These are phyloP conservation scores for Xylariaceae sp. DNA, from an alignment of 2,329 filamentous ascomycete species.

Conservation along the genomic window DNA sequence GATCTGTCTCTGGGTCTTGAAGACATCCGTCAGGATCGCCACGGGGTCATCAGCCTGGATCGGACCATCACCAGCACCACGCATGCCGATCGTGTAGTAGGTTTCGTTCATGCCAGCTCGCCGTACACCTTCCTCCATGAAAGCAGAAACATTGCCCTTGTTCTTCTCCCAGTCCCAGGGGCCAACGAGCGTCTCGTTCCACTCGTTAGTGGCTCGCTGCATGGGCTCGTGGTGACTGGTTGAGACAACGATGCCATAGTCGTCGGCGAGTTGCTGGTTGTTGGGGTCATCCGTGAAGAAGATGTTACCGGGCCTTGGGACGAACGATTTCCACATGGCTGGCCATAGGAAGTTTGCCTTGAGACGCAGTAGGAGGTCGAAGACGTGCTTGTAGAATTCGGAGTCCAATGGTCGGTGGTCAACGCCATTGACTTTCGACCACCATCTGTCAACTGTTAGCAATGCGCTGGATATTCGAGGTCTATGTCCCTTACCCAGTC, in stretches of 20 bases:
- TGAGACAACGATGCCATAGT: conserved; percentile 59
- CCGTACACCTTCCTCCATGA: conserved; percentile 51
- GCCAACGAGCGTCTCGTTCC: conserved; percentile 40
- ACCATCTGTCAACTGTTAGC: conserved; percentile 49
- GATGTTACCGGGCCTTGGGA: conserved; percentile 44
- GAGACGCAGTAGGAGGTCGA: conserved; percentile 57
- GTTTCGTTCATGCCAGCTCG: conserved; percentile 53
- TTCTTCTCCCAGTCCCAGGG: conserved; percentile 58
- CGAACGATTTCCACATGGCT: conserved; percentile 54
- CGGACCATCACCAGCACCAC: conserved; percentile 34
- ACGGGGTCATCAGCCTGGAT: conserved; percentile 21
- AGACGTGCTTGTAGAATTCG: conserved; percentile 56
- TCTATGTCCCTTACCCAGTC: conserved; percentile 20
- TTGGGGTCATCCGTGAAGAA: conserved; percentile 58
- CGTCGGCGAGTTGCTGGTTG: conserved; percentile 55
- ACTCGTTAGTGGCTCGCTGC: conserved; percentile 52
- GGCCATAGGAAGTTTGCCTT: conserved; percentile 64
- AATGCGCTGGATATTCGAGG: conserved; percentile 24
- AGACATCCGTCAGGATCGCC: conserved; percentile 41
- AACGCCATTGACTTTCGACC: conserved; percentile 46
- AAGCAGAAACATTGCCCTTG: conserved; percentile 47
- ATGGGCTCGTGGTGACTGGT: conserved; percentile 63
- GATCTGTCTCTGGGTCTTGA: conserved; percentile 50
- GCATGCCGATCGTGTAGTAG: conserved; percentile 55
- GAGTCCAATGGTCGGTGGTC: conserved; percentile 44